These are phyloP conservation scores for Furcasterigmium sp. DNA, from an alignment of 2,329 filamentous ascomycete species.

Conservation along the genomic window DNA sequence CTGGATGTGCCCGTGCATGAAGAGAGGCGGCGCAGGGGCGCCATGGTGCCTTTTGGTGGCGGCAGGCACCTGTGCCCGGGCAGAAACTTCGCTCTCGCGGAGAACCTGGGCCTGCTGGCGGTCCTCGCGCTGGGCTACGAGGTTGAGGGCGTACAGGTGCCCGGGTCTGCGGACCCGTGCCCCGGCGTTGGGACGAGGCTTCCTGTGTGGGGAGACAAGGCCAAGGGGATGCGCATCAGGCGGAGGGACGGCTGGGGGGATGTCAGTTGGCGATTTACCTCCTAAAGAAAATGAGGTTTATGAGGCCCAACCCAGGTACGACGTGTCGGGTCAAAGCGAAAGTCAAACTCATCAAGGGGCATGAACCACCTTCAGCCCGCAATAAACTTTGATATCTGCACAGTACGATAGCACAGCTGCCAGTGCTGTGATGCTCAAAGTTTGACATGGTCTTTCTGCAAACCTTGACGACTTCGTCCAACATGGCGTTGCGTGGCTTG, in stretches of 20 bases:
- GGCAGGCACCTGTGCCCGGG: conserved; percentile 25
- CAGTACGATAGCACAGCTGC: too few species aligned
- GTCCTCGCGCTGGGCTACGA: conserved; percentile 17
- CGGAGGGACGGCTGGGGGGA: conserved; percentile 18
- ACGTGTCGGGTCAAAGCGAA: too few species aligned
- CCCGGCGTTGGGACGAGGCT: conserved; percentile 9
- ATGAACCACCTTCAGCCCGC: too few species aligned
- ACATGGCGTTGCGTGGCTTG: too few species aligned
- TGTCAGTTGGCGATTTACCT: conserved; percentile 15
- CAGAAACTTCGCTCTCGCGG: conserved; percentile 21
- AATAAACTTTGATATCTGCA: too few species aligned
- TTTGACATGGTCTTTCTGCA: too few species aligned
- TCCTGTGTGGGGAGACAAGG: conserved; percentile 7
- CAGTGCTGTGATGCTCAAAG: too few species aligned
- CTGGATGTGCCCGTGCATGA: conserved; percentile 9
- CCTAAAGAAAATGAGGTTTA: neutral
- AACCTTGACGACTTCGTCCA: too few species aligned
- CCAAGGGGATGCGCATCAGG: conserved; percentile 7
- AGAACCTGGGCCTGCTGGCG: conserved; percentile 19
- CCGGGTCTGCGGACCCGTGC: conserved; percentile 5
- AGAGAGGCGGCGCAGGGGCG: conserved; percentile 15
- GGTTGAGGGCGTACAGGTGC: conserved; percentile 13
- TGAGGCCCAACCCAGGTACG: neutral
- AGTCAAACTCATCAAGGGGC: too few species aligned
- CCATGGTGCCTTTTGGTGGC: conserved; percentile 25